These are phyloP conservation scores for Colletotrichum sublineola DNA, from an alignment of 2,329 filamentous ascomycete genomes.

Conservation along the genomic window DNA sequence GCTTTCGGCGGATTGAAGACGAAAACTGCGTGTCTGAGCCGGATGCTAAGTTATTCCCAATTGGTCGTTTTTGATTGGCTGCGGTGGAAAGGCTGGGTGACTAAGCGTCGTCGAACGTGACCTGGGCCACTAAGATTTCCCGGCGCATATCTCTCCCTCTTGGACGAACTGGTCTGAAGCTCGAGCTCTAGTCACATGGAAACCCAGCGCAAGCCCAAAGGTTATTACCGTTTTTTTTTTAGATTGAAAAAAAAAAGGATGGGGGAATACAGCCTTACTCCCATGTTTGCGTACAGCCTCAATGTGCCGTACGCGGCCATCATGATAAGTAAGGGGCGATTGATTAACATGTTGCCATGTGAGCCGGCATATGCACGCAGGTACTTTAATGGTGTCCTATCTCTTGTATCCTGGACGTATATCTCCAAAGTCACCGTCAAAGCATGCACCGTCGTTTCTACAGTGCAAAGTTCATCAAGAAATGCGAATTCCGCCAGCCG, in stretches of 20 bases:
- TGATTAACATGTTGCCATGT: neutral
- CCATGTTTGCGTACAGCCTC: constrained; percentile 20
- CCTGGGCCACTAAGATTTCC: neutral
- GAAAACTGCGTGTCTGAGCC: constrained; percentile 49
- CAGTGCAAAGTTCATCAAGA: constrained; percentile 29
- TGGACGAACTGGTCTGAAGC: neutral
- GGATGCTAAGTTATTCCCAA: constrained; percentile 61
- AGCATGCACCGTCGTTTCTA: constrained; percentile 24
- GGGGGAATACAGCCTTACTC: neutral
- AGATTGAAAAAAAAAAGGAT: too few species aligned
- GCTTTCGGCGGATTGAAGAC: constrained; percentile 51
- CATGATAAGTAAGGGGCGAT: constrained; percentile 6
- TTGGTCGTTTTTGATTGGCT: constrained; percentile 64
- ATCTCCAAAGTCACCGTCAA: constrained; percentile 13
- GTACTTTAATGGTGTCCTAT: constrained; percentile 10
- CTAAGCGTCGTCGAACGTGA: constrained; percentile 24
- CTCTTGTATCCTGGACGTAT: neutral
- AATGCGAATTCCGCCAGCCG: constrained; percentile 33
- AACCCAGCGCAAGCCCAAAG: neutral
- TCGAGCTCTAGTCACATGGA: constrained; percentile 25
- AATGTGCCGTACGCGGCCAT: neutral
- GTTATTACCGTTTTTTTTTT: too few species aligned
- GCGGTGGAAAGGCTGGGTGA: constrained; percentile 24
- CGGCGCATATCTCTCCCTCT: neutral
- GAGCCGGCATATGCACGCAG: constrained; percentile 3